Evolutionary conservation across 805 yeast species (phyloP).

Genomic region (Candida pseudofarinosa): DNA sequence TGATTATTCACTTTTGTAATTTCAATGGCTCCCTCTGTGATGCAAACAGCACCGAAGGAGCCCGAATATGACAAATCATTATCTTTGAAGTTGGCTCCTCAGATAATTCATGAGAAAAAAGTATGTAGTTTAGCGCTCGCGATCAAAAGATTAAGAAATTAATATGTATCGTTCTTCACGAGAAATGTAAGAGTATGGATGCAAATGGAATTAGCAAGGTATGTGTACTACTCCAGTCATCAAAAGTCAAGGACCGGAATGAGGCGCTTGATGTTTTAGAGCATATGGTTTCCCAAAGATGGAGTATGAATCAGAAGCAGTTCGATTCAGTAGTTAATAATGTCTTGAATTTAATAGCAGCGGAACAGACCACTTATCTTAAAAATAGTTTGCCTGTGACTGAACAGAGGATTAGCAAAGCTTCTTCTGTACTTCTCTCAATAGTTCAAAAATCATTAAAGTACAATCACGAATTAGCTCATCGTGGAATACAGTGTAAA

Average conservation of each 20-base stretch:
- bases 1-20: no score
- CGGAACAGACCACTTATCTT: conserved; percentile 30
- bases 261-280: conserved; percentile 40
- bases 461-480: not conserved
- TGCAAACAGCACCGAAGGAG: no score
- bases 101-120: no score
- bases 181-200: not conserved
- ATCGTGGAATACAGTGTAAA: conserved; percentile 6
- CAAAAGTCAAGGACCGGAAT: conserved; percentile 52
- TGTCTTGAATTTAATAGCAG: conserved; percentile 23
- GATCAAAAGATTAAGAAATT: no score
- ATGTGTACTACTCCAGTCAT: conserved; percentile 37
- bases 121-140: no score
- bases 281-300: conserved; percentile 13
- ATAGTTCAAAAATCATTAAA: conserved; percentile 16
- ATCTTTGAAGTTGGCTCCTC: no score
- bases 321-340: conserved; percentile 20
- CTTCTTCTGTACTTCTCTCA: conserved; percentile 27
- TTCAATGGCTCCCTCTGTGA: no score
- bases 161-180: not conserved
- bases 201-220: conserved; percentile 16
- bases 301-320: conserved; percentile 16
- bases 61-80: no score
- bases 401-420: conserved; percentile 25
- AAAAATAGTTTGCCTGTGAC: conserved; percentile 21